phyloP scores from a whole-genome alignment of 805 yeast species.

The Lipomyces anomalus region DNA sequence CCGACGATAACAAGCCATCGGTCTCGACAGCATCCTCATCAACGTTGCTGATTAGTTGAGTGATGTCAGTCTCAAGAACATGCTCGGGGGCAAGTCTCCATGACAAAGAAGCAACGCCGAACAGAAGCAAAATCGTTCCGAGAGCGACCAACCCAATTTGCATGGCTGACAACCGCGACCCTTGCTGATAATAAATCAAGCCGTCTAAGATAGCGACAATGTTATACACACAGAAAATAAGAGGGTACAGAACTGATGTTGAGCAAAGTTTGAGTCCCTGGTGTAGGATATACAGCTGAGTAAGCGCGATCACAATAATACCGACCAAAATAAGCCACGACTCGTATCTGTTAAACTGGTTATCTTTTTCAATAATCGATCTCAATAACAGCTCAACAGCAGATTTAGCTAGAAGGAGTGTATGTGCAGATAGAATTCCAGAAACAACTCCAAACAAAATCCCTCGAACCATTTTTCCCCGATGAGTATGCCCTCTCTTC shows the following conservation, averaged over 20 bases:
- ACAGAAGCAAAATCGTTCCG: conserved; percentile 40
- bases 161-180: conserved; percentile 35
- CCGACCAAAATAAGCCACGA: conserved; percentile 48
- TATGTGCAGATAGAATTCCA: conserved; percentile 79
- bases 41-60: not conserved
- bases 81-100: conserved; percentile 38
- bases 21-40: conserved; percentile 17
- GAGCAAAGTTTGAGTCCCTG: conserved; percentile 63
- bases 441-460: conserved; percentile 58
- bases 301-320: conserved; percentile 58
- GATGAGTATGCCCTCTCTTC: conserved; percentile 22
- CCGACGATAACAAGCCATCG: conserved; percentile 7
- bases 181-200: conserved; percentile 52
- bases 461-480: conserved; percentile 46
- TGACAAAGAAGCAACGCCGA: conserved; percentile 64
- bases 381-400: conserved; percentile 62
- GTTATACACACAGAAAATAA: conserved; percentile 80
- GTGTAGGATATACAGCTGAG: conserved; percentile 69
- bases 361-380: conserved; percentile 36
- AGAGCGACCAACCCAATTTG: conserved; percentile 44
- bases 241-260: conserved; percentile 75
- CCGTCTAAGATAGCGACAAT: conserved; percentile 62
- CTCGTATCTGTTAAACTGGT: conserved; percentile 38
- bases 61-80: conserved; percentile 8
- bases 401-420: conserved; percentile 78